phyloP scores from a whole-genome alignment of 805 yeast species.

The Yamadazyma philogaea region DNA sequence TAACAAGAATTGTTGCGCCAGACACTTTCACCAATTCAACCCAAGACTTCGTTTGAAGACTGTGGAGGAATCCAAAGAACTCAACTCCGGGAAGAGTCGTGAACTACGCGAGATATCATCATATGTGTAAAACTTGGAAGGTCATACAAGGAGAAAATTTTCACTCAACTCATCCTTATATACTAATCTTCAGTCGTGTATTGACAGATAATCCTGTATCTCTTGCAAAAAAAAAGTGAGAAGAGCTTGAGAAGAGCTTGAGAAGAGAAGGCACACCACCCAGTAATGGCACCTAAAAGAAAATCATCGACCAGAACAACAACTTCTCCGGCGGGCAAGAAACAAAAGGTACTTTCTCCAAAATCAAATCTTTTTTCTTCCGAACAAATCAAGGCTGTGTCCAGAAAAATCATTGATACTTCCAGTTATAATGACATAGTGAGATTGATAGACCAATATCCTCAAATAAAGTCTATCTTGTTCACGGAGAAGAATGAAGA shows the following conservation, averaged over 20 bases:
- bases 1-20: slow-evolving; percentile 52
- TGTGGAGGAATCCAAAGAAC: slow-evolving; percentile 36
- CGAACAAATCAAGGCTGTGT: slow-evolving; percentile 22
- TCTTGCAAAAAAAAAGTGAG: neutral
- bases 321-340: neutral
- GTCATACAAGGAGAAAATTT: slow-evolving; percentile 38
- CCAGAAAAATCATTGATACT: slow-evolving; percentile 36
- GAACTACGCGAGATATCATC: slow-evolving; percentile 60
- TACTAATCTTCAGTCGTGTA: neutral
- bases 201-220: neutral
- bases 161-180: neutral
- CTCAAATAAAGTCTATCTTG: slow-evolving; percentile 19
- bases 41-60: slow-evolving; percentile 33
- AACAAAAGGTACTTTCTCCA: neutral
- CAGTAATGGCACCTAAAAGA: slow-evolving; percentile 24
- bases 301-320: slow-evolving; percentile 14
- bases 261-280: slow-evolving; percentile 2
- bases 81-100: slow-evolving; percentile 46
- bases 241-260: neutral
- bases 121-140: slow-evolving; percentile 64
- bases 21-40: slow-evolving; percentile 46
- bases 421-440: slow-evolving; percentile 54
- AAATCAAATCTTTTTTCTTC: slow-evolving; percentile 11
- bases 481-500: slow-evolving; percentile 16
- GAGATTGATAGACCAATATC: slow-evolving; percentile 41